phyloP scores from a whole-genome alignment of 352 stramenopile genomes.

The Phytophthora lateralis region DNA sequence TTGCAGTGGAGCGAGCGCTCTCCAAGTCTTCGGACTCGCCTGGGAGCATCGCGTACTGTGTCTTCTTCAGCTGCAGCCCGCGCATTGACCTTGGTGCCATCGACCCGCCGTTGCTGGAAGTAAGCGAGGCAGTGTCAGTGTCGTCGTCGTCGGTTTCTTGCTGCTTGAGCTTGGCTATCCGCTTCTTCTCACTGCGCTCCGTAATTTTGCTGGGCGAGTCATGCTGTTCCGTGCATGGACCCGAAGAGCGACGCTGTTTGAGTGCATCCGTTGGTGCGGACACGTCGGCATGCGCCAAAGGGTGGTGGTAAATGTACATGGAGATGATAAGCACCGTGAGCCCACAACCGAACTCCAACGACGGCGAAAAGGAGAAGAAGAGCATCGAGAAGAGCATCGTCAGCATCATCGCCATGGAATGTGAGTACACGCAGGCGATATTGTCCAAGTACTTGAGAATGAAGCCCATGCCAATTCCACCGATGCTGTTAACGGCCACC shows the following conservation, averaged over 20 bases:
- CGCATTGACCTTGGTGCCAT: conserved; percentile 26
- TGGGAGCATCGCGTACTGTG: conserved; percentile 65
- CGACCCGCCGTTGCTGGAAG: conserved; percentile 18
- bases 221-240: conserved; percentile 13
- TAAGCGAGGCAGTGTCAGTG: conserved; percentile 21
- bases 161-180: conserved; percentile 18
- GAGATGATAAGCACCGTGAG: conserved; percentile 82
- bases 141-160: conserved; percentile 22
- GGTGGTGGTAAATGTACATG: conserved; percentile 90
- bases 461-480: conserved; percentile 75
- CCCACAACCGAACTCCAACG: conserved; percentile 84
- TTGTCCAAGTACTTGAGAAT: conserved; percentile 92
- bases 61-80: conserved; percentile 52
- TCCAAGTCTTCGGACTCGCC: conserved; percentile 32
- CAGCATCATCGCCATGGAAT: conserved; percentile 90
- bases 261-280: conserved; percentile 1
- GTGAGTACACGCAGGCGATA: conserved; percentile 87
- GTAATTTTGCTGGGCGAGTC: conserved; percentile 8
- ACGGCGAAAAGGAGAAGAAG: conserved; percentile 84
- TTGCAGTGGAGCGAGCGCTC: conserved; percentile 32
- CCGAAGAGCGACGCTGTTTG: conserved; percentile 25
- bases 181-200: conserved; percentile 27
- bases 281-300: conserved; percentile 23
- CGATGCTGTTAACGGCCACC: conserved; percentile 76
- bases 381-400: conserved; percentile 89